A percentile compares a stretch with the other conserved stretches of the same genome.
These are phyloP conservation scores for Ustilago crameri DNA, from an alignment of 1,284 basidiomycete genomes.

Conservation along the genomic window DNA sequence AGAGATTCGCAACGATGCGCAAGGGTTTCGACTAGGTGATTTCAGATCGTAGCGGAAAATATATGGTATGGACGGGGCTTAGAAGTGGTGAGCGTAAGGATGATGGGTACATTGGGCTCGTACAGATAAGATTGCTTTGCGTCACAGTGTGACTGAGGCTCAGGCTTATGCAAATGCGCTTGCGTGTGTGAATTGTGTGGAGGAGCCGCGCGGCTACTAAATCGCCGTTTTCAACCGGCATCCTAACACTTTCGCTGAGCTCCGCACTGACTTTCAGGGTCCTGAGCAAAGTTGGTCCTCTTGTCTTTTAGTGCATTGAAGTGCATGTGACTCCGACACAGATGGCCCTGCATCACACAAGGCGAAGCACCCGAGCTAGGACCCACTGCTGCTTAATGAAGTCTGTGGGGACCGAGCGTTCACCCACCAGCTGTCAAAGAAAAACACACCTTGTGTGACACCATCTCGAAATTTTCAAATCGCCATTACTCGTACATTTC, in stretches of 20 bases:
- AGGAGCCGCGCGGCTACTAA: conserved; percentile 29
- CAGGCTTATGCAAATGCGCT: conserved; percentile 22
- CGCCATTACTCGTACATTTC: conserved; percentile 6
- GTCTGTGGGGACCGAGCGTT: too few relatives aligned
- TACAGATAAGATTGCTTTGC: neutral
- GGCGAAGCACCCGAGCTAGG: too few relatives aligned
- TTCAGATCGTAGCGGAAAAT: too few relatives aligned
- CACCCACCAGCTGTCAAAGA: too few relatives aligned
- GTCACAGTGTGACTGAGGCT: neutral
- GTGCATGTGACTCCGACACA: too few relatives aligned
- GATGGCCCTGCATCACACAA: too few relatives aligned
- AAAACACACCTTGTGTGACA: neutral
- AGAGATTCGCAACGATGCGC: too few relatives aligned
- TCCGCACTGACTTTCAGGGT: conserved; percentile 7
- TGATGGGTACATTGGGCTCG: too few relatives aligned
- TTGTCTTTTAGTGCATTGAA: too few relatives aligned
- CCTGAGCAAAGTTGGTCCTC: too few relatives aligned
- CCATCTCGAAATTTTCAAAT: conserved; percentile 9
- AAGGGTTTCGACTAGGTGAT: too few relatives aligned
- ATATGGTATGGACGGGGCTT: neutral
- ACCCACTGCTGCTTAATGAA: too few relatives aligned
- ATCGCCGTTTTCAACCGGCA: conserved; percentile 8
- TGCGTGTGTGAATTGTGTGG: conserved; percentile 24
- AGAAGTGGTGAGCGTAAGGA: neutral
- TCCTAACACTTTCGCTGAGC: neutral